Percentiles rank a stretch among this genome's conserved stretches.
Evolutionary conservation across 371 early-diverging fungal species (phyloP).

Genomic region (Mortierella sp.): DNA sequence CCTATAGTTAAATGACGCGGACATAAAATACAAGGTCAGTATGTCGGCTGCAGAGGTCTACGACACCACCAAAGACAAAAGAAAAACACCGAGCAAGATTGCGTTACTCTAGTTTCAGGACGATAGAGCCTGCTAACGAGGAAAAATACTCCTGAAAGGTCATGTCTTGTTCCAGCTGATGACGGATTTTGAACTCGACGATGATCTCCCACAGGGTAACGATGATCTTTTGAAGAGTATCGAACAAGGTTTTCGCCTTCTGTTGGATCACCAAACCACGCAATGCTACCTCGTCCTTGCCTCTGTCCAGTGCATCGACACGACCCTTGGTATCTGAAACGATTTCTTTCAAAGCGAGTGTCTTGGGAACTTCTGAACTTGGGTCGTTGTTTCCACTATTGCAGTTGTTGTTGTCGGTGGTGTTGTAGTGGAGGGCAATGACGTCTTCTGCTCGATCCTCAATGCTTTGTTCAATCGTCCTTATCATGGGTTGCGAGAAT

Average conservation of each 20-base stretch:
- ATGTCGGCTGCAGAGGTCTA: no score
- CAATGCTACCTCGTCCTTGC: conserved; percentile 1
- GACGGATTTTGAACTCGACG: conserved; percentile 30
- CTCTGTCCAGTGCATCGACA: conserved; percentile 1
- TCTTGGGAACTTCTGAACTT: not conserved
- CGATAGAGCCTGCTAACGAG: conserved; percentile 18
- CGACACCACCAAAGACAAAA: not conserved
- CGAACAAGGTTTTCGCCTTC: conserved; percentile 10
- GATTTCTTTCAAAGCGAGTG: not conserved
- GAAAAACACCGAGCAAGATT: not conserved
- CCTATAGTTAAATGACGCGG: no score
- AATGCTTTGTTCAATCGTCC: conserved; percentile 25
- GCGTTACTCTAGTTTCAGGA: conserved; percentile 28
- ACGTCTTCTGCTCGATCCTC: conserved; percentile 15
- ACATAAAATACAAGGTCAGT: no score
- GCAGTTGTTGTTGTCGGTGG: no score
- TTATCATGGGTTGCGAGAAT: conserved; percentile 9
- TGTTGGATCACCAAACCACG: conserved; percentile 5
- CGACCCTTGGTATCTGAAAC: conserved; percentile 1
- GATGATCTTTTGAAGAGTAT: conserved; percentile 23
- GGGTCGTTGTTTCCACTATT: not conserved
- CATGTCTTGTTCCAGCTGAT: conserved; percentile 31
- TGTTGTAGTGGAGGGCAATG: not conserved
- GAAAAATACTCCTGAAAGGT: conserved; percentile 34
- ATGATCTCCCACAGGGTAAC: conserved; percentile 36